phyloP scores from a whole-genome alignment of 2,329 filamentous ascomycete species.

The Fusarium buxicola region DNA sequence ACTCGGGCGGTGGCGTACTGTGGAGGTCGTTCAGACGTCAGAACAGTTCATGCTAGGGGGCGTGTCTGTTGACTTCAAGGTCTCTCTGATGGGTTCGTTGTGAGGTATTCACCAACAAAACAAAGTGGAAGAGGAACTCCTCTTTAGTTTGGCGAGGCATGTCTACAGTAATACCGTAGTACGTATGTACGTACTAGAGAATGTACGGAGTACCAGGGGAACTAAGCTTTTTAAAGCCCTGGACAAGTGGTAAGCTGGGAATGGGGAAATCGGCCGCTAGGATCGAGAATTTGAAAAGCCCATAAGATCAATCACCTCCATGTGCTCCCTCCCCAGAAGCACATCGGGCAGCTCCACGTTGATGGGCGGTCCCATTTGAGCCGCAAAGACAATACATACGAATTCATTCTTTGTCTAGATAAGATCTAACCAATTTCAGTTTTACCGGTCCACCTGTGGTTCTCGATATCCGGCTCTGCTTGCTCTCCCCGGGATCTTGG shows the following conservation, averaged over 20 bases:
- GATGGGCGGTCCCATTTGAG: conserved; percentile 29
- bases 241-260: not conserved
- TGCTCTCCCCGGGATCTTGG: conserved; percentile 22
- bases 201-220: not conserved
- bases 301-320: conserved; percentile 21
- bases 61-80: conserved; percentile 4
- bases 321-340: conserved; percentile 30
- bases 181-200: no score
- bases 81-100: conserved; percentile 8
- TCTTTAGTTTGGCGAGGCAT: not conserved
- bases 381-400: conserved; percentile 27
- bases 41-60: conserved; percentile 23
- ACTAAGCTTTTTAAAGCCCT: conserved; percentile 1
- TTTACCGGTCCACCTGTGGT: conserved; percentile 9
- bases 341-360: conserved; percentile 31
- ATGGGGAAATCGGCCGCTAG: conserved; percentile 30
- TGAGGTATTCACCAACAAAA: not conserved
- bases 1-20: not conserved
- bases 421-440: conserved; percentile 11
- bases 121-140: conserved; percentile 10
- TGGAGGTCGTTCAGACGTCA: conserved; percentile 25
- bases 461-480: conserved; percentile 28
- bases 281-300: conserved; percentile 29
- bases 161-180: no score
- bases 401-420: not conserved